phyloP scores from a whole-genome alignment of 164 flowering plant species.

The Dillenia turbinata region DNA sequence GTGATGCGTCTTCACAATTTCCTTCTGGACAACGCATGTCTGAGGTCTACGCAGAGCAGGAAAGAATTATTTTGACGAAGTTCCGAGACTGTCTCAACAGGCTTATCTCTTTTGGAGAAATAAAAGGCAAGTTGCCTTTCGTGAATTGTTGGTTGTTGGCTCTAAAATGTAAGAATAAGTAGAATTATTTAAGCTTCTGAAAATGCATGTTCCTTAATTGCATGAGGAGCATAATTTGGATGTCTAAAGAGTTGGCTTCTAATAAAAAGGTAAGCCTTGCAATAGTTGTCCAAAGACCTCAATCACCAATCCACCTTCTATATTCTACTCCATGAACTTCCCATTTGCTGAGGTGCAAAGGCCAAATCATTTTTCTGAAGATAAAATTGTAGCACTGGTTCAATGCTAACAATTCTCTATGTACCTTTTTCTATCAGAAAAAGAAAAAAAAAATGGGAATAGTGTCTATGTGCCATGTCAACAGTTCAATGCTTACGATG shows the following conservation, averaged over 20 bases:
- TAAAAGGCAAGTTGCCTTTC: constrained; percentile 53
- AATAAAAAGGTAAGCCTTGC: not conserved
- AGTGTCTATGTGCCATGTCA: too few relatives aligned
- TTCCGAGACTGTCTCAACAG: constrained; percentile 71
- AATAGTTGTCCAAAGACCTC: too few relatives aligned
- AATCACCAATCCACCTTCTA: too few relatives aligned
- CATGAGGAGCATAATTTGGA: not conserved
- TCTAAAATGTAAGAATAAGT: not conserved
- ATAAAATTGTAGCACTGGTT: too few relatives aligned
- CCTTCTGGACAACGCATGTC: constrained; percentile 47
- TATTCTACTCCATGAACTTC: too few relatives aligned
- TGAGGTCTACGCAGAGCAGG: constrained; percentile 77
- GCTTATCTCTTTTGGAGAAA: constrained; percentile 69
- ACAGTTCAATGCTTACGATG: too few relatives aligned
- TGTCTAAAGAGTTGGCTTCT: not conserved
- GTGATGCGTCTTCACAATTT: constrained; percentile 30
- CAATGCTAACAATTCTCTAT: not conserved
- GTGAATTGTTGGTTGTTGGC: constrained; percentile 5
- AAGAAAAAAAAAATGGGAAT: too few relatives aligned
- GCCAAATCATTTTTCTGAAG: too few relatives aligned
- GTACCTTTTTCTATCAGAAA: not conserved
- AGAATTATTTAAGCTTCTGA: too few relatives aligned
- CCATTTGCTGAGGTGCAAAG: too few relatives aligned
- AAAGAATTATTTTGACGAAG: constrained; percentile 59
- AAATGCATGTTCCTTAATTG: too few relatives aligned